These are phyloP conservation scores for Schizonepeta tenuifolia DNA, from an alignment of 257 asterid genomes.

Conservation along the genomic window DNA sequence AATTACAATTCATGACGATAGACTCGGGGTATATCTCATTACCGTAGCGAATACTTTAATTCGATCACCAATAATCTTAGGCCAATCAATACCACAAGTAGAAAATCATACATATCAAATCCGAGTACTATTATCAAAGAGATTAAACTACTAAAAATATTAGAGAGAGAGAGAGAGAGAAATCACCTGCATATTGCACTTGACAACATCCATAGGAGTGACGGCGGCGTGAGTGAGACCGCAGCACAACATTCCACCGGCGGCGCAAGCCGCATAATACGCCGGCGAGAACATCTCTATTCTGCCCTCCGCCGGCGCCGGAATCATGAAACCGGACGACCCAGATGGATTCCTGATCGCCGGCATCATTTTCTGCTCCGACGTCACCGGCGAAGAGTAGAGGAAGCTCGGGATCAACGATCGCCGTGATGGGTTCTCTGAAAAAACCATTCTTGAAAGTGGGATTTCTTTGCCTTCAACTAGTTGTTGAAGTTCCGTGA, in stretches of 20 bases:
- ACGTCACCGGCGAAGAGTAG: conserved; percentile 29
- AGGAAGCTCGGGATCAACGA: conserved; percentile 56
- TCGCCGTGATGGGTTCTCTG: conserved; percentile 36
- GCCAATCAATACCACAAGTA: too few species aligned
- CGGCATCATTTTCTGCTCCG: conserved; percentile 24
- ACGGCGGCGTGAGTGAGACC: conserved; percentile 79
- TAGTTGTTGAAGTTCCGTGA: neutral
- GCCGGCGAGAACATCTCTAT: conserved; percentile 75
- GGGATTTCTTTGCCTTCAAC: neutral
- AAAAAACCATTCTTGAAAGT: conserved; percentile 34
- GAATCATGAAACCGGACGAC: conserved; percentile 45
- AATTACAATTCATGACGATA: too few species aligned
- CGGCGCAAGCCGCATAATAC: conserved; percentile 63
- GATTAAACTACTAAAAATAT: neutral
- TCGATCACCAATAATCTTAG: too few species aligned
- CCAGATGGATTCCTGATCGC: neutral
- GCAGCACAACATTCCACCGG: conserved; percentile 67
- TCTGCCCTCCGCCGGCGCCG: conserved; percentile 64
- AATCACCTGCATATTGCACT: conserved; percentile 90
- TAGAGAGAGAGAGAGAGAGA: neutral
- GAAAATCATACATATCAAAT: neutral
- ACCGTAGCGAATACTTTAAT: too few species aligned
- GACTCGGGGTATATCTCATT: too few species aligned
- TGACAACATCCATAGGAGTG: conserved; percentile 89
- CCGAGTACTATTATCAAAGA: neutral